Percentiles rank a stretch among this genome's conserved stretches.
Evolutionary conservation across 179 eudicot species (phyloP).

Genomic region (Pouteria campechiana): DNA sequence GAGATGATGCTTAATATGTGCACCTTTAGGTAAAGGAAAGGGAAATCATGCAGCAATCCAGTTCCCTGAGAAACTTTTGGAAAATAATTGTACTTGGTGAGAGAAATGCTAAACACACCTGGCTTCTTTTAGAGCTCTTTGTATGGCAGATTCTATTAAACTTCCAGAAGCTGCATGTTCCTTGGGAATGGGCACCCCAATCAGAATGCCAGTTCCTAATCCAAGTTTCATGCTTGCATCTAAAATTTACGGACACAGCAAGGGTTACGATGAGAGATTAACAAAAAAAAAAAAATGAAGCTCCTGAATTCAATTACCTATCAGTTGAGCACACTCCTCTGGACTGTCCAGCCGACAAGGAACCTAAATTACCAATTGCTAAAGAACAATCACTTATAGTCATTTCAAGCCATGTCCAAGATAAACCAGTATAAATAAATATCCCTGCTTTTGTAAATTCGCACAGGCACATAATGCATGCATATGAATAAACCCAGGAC

Average conservation of each 20-base stretch:
- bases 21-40: too few relatives aligned
- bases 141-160: slow-evolving; percentile 74
- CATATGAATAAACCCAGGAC: too few relatives aligned
- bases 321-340: slow-evolving; percentile 75
- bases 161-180: slow-evolving; percentile 82
- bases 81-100: too few relatives aligned
- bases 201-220: slow-evolving; percentile 68
- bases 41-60: too few relatives aligned
- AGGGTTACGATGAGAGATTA: not conserved
- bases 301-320: slow-evolving; percentile 31
- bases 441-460: too few relatives aligned
- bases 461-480: too few relatives aligned
- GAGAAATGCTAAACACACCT: too few relatives aligned
- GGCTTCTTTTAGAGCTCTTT: slow-evolving; percentile 76
- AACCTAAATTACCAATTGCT: slow-evolving; percentile 54
- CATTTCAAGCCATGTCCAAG: too few relatives aligned
- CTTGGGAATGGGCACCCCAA: slow-evolving; percentile 89
- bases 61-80: too few relatives aligned
- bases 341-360: slow-evolving; percentile 68
- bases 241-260: slow-evolving; percentile 7
- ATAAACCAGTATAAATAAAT: too few relatives aligned
- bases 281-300: slow-evolving; percentile 1
- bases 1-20: too few relatives aligned
- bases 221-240: slow-evolving; percentile 57
- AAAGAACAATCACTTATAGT: too few relatives aligned